Evolutionary conservation across 192 early-diverging fungal genomes (phyloP), one percentile per base, ranked within the genome.

Genomic region (Blastocladiella britannica): DNA sequence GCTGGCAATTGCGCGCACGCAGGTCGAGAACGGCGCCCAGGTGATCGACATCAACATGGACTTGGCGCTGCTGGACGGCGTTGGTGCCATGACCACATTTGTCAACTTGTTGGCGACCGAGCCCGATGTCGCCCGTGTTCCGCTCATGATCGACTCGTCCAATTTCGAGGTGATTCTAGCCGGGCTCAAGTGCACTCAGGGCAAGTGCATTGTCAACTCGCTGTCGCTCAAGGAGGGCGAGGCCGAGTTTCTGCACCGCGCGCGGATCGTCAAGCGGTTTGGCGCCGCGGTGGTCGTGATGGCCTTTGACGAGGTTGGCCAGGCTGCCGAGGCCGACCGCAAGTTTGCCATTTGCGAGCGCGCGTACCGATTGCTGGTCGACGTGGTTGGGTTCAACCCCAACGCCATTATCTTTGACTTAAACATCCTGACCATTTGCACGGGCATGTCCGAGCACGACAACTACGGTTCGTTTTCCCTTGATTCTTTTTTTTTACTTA

Each of bases 151-250:
- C 12, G 92, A 96, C 68, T 93, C 90, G 23, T 92, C 89, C 60
- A 96, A 96, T 70, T 96, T 96, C 76, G 86, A 85, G n/a, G 90
- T 96, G 12, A 81, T 96, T 28, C 77, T 90, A 58, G 92, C 92
- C 3, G 92, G 92, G 25, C 74, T 96, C 60, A 92, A 91, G 69
- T 96, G 90, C 63, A 84, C 81, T 1, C 92, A 96, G 71, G 92
- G 92, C 59, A 96, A 96, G 65, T 93, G 90, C 64, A 92, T 96
- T 57, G 92, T 96, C 65, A 96, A 96, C 75, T 89, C 86, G 56
- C 93, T 96, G 60, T 88, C 85, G 29, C 70, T 96, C 59, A 96
- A 96, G 70, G 92, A 91, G 64, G 92, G 92, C 57, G 86, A 89
- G 59, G 84, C 66, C 27, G 92, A 93, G 59, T 96, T 93, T 63